Base-by-base conservation (phyloP, 331 rosid genomes). In the Rosa hybrid region DNA sequence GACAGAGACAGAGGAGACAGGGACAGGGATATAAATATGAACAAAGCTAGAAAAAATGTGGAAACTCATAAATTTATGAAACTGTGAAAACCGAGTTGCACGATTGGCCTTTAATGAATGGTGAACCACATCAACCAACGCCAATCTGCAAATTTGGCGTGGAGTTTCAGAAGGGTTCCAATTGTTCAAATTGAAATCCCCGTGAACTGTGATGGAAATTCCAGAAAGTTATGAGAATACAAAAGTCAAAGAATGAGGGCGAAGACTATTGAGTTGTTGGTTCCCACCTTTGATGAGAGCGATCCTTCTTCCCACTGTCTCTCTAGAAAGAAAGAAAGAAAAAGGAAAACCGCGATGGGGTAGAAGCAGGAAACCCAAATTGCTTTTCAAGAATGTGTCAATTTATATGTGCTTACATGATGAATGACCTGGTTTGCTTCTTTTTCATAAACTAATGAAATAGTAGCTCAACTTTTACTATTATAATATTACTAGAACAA, bases 241-340 rank as follows among this genome's bases (percentile, higher is more conserved):
- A 25, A 64, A 34, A 30, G 80, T 77, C 80, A 77, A 38, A 77
- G 20, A 60, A 77, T 3, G 72, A 64, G 63, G 73, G 63, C 80
- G 50, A 64, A 48, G 80, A 77, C 50, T 48, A 30, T 63, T 64
- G 16, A 9, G 5, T 46, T 27, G 20, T 62, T 62, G 68, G 72
- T 77, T 63, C 80, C 72, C 62, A 75, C 78, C 78, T 75, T 23
- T 23, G 51, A 59, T 42, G 42, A 50, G 5, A 50, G 5, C 38
- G 17, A 64, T 64, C 70, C 45, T 64, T 64, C 45, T 30, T 27
- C 77, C 12, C 77, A 7, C 46, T 16, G 18, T 51, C 4, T 20
- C 51, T 20, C 62, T 65, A 74, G 67, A 74, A 50, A 17, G 42
- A 25, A 67, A 17, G 56, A 68, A 13, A 83, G 74, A 14, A 63